Conservation (phyloP, 768 basidiomycete species). For the Kwoniella heveanensis region DNA sequence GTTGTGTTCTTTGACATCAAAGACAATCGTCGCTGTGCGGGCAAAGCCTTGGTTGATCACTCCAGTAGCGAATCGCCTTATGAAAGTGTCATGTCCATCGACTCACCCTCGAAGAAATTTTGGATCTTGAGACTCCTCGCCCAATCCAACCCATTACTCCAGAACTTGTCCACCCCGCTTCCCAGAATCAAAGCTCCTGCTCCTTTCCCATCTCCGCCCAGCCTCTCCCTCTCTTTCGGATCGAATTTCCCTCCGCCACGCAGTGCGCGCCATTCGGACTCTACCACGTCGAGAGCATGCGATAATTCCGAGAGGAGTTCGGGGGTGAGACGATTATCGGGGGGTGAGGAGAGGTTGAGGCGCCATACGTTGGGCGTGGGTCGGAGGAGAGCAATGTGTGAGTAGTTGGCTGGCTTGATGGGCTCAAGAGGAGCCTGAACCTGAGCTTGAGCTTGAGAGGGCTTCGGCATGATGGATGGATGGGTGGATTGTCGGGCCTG, state of each 20-base stretch:
- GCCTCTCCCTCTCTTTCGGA: constrained; percentile 33
- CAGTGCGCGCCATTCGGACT: constrained; percentile 52
- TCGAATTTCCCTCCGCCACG: constrained; percentile 37
- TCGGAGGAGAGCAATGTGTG: constrained; percentile 34
- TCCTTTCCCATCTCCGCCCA: constrained; percentile 28
- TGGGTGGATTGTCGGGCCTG: no score
- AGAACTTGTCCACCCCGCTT: constrained; percentile 50
- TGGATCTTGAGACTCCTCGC: constrained; percentile 50
- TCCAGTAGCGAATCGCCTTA: no score
- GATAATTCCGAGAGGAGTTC: constrained; percentile 48
- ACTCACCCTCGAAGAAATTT: constrained; percentile 54
- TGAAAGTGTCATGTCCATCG: no score
- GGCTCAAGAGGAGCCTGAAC: no score
- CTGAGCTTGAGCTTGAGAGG: no score
- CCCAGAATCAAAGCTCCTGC: constrained; percentile 54
- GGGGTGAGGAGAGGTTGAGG: constrained; percentile 51
- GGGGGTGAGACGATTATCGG: constrained; percentile 57
- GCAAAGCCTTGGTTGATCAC: no score
- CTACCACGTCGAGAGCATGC: constrained; percentile 52
- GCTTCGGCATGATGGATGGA: no score
- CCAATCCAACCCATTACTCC: constrained; percentile 56
- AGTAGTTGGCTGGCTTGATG: not conserved
- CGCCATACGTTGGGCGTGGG: constrained; percentile 43
- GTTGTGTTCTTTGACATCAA: no score
- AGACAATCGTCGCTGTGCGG: no score